Base-by-base conservation (phyloP, 805 yeast genomes). In the Saturnispora hagleri region DNA sequence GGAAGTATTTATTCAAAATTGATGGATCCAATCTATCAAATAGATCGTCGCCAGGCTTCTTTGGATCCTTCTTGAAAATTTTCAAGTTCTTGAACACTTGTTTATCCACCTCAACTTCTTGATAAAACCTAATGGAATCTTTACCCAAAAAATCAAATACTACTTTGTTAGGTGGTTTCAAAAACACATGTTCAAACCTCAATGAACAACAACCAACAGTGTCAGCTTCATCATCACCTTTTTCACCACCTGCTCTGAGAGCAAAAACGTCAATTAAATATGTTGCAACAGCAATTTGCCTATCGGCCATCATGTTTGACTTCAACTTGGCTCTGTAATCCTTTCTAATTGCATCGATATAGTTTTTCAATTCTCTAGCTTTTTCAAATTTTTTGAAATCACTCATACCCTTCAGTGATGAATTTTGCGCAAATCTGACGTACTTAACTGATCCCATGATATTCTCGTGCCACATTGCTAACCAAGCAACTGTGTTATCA, bases 141-240 rank as follows among this genome's bases (percentile, higher is more conserved):
- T 90, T 90, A 83, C 98, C 98, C 57, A 91, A 73, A 65, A 90
- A 90, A 67, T 90, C 98, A 70, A 90, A 89, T 9, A 85, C 77
- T 15, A 91, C 97, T 5, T 76, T 84, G 58, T 80, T 81, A 8
- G 97, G 97, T 2, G 96, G 96, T 58, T 79, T 79, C 53, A 91
- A 73, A 1, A 90, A 83, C 43, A 91, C 78, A 68, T 90, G 98
- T 65, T 90, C 98, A 62, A 72, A 90, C 61, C 98, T 73, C 58
- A 91, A 75, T 1, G 97, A 90, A 70, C 98, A 91, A 69, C 98
- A 91, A 44, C 98, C 98, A 44, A 91, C 98, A 1, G 98, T 91
- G 65, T 91, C 98, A 2, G 98, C 98, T 65, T 90, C 97, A 59
- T 91, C 98, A 3, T 91, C 98, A 10, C 91, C 85, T 66, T 91